phyloP scores from a whole-genome alignment of 2,329 filamentous ascomycete genomes.

The Rhytidhysteron rufulum region DNA sequence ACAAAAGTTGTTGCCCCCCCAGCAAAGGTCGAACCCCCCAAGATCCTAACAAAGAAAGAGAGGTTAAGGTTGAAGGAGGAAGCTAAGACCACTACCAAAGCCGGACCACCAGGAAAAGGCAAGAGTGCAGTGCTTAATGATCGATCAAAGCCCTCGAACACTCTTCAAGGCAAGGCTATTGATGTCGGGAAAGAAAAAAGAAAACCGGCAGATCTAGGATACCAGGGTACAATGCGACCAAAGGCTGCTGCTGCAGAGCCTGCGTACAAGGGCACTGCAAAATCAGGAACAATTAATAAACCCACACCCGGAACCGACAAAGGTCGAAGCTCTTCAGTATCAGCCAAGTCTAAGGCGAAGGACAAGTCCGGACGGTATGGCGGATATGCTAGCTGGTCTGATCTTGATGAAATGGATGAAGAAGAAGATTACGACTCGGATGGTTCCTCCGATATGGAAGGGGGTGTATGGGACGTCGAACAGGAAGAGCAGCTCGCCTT shows the following conservation, averaged over 20 bases:
- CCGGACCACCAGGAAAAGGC: slow-evolving; percentile 15
- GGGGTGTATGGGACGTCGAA: slow-evolving; percentile 69
- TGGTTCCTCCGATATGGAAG: slow-evolving; percentile 74
- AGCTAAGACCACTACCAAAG: slow-evolving; percentile 29
- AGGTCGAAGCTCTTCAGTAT: slow-evolving; percentile 15
- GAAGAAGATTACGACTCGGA: slow-evolving; percentile 61
- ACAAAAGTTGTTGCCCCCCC: slow-evolving; percentile 53
- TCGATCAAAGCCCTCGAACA: slow-evolving; percentile 6
- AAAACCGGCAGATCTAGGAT: slow-evolving; percentile 38
- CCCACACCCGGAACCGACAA: slow-evolving; percentile 13
- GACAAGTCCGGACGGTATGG: slow-evolving; percentile 33
- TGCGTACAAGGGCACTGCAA: slow-evolving; percentile 36
- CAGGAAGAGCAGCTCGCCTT: slow-evolving; percentile 65
- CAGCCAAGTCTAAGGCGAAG: slow-evolving; percentile 25
- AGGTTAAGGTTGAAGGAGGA: slow-evolving; percentile 46
- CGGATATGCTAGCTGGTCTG: slow-evolving; percentile 36
- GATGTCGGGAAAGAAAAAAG: slow-evolving; percentile 30
- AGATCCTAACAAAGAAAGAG: slow-evolving; percentile 59
- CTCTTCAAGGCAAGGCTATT: slow-evolving; percentile 11
- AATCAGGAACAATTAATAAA: slow-evolving; percentile 22
- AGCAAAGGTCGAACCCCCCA: slow-evolving; percentile 71
- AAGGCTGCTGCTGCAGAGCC: slow-evolving; percentile 31
- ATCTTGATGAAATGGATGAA: slow-evolving; percentile 38
- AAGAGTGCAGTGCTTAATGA: slow-evolving; percentile 24
- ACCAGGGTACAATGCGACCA: slow-evolving; percentile 48